These are phyloP conservation scores for Limnanthes douglasii DNA, from an alignment of 345 rosid genomes.

Conservation along the genomic window DNA sequence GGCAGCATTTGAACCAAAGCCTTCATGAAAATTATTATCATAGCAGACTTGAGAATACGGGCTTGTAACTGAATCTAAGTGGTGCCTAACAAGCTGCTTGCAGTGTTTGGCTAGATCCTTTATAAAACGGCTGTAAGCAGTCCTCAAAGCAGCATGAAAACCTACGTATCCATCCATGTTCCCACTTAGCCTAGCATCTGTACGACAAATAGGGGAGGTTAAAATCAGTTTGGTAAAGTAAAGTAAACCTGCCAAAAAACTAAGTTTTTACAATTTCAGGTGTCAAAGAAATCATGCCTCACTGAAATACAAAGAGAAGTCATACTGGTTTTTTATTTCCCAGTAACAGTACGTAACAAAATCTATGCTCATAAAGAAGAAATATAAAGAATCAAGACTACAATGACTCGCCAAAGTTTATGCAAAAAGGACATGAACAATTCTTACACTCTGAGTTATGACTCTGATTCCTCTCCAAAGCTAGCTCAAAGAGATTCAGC, in stretches of 20 bases:
- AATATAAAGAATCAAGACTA: conserved; percentile 4
- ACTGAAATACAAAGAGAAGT: no score
- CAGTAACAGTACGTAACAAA: no score
- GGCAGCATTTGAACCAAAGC: conserved; percentile 27
- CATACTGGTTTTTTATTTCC: no score
- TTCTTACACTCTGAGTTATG: conserved; percentile 62
- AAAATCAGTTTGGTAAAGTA: neutral
- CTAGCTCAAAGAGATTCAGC: conserved; percentile 77
- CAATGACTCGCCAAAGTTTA: neutral
- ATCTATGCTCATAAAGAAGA: no score
- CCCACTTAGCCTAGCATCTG: conserved; percentile 55
- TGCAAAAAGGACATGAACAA: neutral
- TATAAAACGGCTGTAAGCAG: conserved; percentile 54
- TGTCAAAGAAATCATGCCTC: no score
- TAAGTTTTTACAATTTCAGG: no score
- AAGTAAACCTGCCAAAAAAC: neutral
- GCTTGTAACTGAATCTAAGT: conserved; percentile 91
- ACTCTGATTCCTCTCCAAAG: conserved; percentile 58
- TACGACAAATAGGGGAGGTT: neutral
- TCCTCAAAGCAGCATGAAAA: conserved; percentile 79
- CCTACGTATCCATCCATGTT: conserved; percentile 82
- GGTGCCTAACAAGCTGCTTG: conserved; percentile 81
- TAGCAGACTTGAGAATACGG: conserved; percentile 89
- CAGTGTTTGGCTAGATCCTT: conserved; percentile 74
- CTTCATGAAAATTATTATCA: conserved; percentile 52